Evolutionary conservation across 305 asterid genomes (phyloP), one percentile per base, ranked within the genome.

Genomic region (Rubia peregrina): DNA sequence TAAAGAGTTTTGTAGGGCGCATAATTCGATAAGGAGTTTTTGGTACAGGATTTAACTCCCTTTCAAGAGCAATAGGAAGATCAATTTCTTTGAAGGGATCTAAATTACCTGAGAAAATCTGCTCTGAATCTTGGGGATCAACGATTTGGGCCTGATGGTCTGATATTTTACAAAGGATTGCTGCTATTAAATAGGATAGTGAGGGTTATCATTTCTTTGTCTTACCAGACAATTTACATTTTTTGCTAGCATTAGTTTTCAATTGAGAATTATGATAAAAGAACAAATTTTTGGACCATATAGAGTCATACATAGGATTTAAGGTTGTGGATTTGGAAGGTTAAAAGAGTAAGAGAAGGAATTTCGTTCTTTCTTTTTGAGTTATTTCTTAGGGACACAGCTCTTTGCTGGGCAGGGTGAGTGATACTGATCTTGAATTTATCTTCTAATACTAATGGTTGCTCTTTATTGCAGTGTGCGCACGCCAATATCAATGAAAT

Each of bases 401-500:
- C 33, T 57, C 62, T 19, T 57, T 51, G 21, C 57, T 21, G 61
- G 26, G 17, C 30, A 19, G 60, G 30, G 13, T 9, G 61, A 56
- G 61, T 67, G n/a, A 67, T 26, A 43, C 17, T 64, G 69, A 60
- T 69, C 62, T 48, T 19, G 72, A 68, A 55, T 77, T 62, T 17
- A 59, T 26, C 73, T 70, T 67, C 84, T 85, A 66, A 83, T 60
- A 51, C 68, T 8, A 62, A 71, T 78, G 71, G 71, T 77, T 83
- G 75, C 74, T 81, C n/a, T 48, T 83, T 69, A 76, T 76, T 91
- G 91, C 97, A 93, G 97, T 80, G 99, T 94, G 73, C 93, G 99
- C 67, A 94, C 99, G 9, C 99, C 99, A 74, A 84, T 94, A 83
- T 91, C 99, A 56, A 91, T 91, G 99, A 94, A 94, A 89, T 94